Evolutionary conservation across 257 asterid species (phyloP).

Genomic region (Solanum chiquidenum): DNA sequence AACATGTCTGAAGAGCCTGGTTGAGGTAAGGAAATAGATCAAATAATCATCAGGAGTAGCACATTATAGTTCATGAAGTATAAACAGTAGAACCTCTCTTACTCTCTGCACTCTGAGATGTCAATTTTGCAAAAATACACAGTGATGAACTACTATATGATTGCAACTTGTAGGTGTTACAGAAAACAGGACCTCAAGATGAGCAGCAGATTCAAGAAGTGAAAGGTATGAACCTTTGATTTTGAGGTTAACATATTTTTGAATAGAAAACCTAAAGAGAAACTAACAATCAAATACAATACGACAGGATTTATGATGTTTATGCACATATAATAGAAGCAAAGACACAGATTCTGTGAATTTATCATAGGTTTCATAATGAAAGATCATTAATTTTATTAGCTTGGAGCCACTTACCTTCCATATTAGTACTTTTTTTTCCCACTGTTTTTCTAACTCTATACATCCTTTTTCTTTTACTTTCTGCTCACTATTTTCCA

Average conservation of each 20-base stretch:
- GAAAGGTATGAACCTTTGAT: slow-evolving; percentile 18
- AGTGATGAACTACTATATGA: slow-evolving; percentile 3
- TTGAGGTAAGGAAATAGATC: slow-evolving; percentile 40
- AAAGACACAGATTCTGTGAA: background rate
- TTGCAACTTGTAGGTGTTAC: slow-evolving; percentile 39
- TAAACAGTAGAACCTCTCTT: background rate
- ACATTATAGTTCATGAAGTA: background rate
- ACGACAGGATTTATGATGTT: background rate
- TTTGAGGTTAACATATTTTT: background rate
- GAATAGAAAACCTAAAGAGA: background rate
- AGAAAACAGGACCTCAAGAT: slow-evolving; percentile 26
- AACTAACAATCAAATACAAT: background rate
- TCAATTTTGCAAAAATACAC: background rate
- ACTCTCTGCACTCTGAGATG: background rate
- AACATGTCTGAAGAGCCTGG: slow-evolving; percentile 48
- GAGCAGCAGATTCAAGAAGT: slow-evolving; percentile 23
- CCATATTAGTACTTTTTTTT: background rate
- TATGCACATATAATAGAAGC: background rate
- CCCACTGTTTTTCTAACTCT: background rate
- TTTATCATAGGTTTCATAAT: background rate
- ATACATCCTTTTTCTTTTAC: background rate
- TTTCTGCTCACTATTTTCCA: background rate
- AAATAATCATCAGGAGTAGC: background rate
- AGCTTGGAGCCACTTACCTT: background rate
- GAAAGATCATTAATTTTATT: background rate